Percentiles rank a stretch among this genome's conserved stretches.
Conservation (phyloP, 2,329 filamentous ascomycete species). For the Ophiocordyceps camponoti-floridani region DNA sequence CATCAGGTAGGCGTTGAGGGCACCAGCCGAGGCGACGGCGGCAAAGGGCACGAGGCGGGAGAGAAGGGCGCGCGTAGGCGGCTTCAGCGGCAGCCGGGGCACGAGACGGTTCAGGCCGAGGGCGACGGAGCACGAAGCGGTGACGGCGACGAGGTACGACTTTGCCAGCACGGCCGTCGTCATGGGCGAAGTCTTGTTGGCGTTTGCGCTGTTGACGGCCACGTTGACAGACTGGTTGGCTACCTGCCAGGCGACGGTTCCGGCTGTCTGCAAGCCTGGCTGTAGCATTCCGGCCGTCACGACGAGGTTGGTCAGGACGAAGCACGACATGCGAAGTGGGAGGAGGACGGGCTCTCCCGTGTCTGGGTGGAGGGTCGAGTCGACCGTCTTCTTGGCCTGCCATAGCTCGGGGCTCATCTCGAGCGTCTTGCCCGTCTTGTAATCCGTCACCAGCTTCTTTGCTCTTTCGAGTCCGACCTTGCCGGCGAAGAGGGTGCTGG, state of each 20-base stretch:
- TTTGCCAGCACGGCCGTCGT: conserved; percentile 64
- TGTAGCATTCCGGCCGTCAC: conserved; percentile 97
- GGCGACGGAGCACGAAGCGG: conserved; percentile 84
- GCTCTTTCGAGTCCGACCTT: conserved; percentile 65
- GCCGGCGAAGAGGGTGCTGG: conserved; percentile 73
- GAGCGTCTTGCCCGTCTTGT: conserved; percentile 67
- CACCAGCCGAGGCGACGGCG: conserved; percentile 79
- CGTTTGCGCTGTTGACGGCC: conserved; percentile 92
- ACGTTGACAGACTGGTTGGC: conserved; percentile 97
- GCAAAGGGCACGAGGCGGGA: conserved; percentile 88
- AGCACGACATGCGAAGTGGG: conserved; percentile 94
- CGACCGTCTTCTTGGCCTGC: conserved; percentile 91
- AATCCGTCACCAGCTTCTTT: conserved; percentile 63
- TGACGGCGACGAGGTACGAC: conserved; percentile 83
- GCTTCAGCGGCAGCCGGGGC: conserved; percentile 64
- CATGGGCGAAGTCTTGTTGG: conserved; percentile 90
- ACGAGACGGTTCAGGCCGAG: conserved; percentile 83
- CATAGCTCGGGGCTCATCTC: conserved; percentile 83
- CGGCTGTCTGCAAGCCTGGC: conserved; percentile 62
- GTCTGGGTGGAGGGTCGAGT: conserved; percentile 85
- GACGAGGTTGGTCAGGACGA: conserved; percentile 80
- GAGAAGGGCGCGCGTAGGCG: conserved; percentile 58
- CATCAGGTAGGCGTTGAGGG: conserved; percentile 94
- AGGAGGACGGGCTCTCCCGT: conserved; percentile 83
- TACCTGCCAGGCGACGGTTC: conserved; percentile 86